These are phyloP conservation scores for Castanopsis chinensis DNA, from an alignment of 306 rosid species.

Conservation along the genomic window DNA sequence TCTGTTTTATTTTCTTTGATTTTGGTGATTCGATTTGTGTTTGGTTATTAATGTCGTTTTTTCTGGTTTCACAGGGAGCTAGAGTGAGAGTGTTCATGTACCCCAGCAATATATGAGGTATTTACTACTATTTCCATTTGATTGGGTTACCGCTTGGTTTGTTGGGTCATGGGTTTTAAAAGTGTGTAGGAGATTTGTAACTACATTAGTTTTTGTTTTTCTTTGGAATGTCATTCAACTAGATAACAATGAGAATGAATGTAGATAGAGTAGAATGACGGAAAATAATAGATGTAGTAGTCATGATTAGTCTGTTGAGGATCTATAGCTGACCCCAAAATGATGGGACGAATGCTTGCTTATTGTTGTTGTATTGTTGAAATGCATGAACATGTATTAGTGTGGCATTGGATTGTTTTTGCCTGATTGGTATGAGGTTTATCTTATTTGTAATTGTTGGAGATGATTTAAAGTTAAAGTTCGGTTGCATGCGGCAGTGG, in stretches of 20 bases:
- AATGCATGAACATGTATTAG: no score
- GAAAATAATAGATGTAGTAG: no score
- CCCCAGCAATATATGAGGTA: conserved; percentile 89
- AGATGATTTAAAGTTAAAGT: no score
- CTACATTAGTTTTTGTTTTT: background rate
- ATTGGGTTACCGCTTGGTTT: background rate
- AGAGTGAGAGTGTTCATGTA: conserved; percentile 87
- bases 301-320: no score
- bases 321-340: no score
- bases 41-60: conserved; percentile 6
- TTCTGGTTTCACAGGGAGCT: conserved; percentile 53
- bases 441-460: no score
- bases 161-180: background rate
- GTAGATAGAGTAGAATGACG: no score
- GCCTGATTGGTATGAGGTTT: no score
- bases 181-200: background rate
- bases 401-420: no score
- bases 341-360: no score
- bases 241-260: background rate
- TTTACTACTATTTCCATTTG: background rate
- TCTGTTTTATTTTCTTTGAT: background rate
- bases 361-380: no score
- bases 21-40: background rate
- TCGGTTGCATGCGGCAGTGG: no score
- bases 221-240: background rate